These are phyloP conservation scores for Chalaropsis thielavioides DNA, from an alignment of 2,329 filamentous ascomycete genomes.

Conservation along the genomic window DNA sequence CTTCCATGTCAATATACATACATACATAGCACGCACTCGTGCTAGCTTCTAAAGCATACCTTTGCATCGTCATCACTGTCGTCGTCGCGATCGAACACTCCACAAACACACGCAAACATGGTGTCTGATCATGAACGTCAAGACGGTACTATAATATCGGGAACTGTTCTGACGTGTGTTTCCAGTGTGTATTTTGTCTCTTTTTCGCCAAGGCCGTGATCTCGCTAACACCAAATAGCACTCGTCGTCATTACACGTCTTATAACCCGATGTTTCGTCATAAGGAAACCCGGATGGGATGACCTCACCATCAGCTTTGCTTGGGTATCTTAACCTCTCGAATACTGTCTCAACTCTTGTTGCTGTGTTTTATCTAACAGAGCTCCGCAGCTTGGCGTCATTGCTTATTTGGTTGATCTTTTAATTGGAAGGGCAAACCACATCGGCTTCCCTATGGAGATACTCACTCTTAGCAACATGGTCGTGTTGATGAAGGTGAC, in stretches of 20 bases:
- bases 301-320: constrained; percentile 19
- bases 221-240: constrained; percentile 12
- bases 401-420: constrained; percentile 20
- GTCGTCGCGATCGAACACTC: not conserved
- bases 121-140: constrained; percentile 19
- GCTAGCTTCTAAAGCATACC: not conserved
- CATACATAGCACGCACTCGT: not conserved
- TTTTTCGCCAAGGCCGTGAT: not conserved
- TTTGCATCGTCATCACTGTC: not conserved
- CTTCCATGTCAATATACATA: not conserved
- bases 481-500: constrained; percentile 20
- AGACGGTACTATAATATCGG: constrained; percentile 19
- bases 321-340: constrained; percentile 13
- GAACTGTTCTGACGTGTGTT: constrained; percentile 18
- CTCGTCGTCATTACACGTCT: constrained; percentile 18
- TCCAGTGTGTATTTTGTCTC: constrained; percentile 15
- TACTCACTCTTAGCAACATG: constrained; percentile 20
- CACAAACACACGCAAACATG: constrained; percentile 14
- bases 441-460: constrained; percentile 19
- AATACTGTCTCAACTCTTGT: not conserved
- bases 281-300: constrained; percentile 20
- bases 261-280: constrained; percentile 17
- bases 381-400: not conserved
- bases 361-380: not conserved
- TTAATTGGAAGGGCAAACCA: constrained; percentile 19